Conservation (phyloP, 257 asterid species). For the Fraxinus cuspidata region DNA sequence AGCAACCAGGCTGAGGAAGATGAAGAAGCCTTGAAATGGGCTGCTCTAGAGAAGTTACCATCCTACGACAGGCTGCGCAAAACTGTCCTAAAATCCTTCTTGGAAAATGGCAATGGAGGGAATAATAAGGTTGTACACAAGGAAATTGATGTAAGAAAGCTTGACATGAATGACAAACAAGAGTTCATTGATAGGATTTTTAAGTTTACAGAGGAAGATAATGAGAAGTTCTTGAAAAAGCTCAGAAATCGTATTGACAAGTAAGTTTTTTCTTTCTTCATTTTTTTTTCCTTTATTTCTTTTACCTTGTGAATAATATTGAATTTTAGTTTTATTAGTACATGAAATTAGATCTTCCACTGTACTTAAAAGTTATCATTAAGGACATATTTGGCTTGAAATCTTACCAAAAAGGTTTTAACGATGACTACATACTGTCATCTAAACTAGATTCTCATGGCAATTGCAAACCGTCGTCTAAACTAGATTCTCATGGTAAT, state of each 20-base stretch:
- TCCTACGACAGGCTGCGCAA: conserved; percentile 75
- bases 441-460: no score
- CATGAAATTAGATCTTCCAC: neutral
- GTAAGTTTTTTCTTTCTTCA: conserved; percentile 36
- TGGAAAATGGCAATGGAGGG: conserved; percentile 35
- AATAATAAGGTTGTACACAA: conserved; percentile 39
- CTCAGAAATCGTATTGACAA: conserved; percentile 55
- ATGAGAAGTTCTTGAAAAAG: conserved; percentile 59
- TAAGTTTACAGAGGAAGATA: conserved; percentile 68
- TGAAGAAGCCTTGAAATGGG: conserved; percentile 89
- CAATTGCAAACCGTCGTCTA: no score
- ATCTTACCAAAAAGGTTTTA: no score
- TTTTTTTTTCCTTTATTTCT: neutral
- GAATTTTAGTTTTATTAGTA: no score
- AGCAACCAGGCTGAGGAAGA: conserved; percentile 65
- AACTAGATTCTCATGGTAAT: no score
- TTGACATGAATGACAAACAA: conserved; percentile 43
- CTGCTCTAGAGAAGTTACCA: conserved; percentile 82
- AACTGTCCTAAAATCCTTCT: conserved; percentile 49
- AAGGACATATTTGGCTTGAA: neutral
- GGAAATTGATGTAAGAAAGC: conserved; percentile 58
- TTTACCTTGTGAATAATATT: neutral
- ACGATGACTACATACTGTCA: no score
- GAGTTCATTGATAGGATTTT: conserved; percentile 57
- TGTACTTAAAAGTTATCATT: no score